A percentile compares a stretch with the other conserved stretches of the same genome.
Evolutionary conservation across 306 rosid genomes (phyloP).

Genomic region (Citrullus amarus): DNA sequence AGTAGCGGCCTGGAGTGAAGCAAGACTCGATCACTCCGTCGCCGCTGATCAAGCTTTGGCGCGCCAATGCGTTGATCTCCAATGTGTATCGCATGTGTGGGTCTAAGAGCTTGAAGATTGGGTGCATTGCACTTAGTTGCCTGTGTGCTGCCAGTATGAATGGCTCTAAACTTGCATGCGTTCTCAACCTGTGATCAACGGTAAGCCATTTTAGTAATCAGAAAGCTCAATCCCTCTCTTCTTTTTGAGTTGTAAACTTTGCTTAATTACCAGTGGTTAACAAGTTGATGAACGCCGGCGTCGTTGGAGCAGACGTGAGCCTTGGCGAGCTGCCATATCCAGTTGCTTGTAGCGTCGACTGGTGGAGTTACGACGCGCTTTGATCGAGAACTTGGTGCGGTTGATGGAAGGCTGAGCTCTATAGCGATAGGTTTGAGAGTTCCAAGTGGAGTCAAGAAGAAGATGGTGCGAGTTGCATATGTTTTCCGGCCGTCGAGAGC

Average conservation of each 20-base stretch:
- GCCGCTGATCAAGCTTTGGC: constrained; percentile 52
- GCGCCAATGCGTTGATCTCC: constrained; percentile 73
- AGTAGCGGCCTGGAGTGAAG: constrained; percentile 85
- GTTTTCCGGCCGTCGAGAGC: constrained; percentile 83
- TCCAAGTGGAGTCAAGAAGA: constrained; percentile 47
- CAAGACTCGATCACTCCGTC: constrained; percentile 71
- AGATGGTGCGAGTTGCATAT: constrained; percentile 76
- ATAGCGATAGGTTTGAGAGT: constrained; percentile 83
- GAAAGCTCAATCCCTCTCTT: not conserved
- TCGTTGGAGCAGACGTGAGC: constrained; percentile 84
- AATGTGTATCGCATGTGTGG: constrained; percentile 95
- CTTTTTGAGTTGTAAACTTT: not conserved
- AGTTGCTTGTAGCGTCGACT: constrained; percentile 61
- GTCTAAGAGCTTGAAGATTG: constrained; percentile 70
- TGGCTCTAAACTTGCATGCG: constrained; percentile 73
- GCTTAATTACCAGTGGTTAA: constrained; percentile 62
- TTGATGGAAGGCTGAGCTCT: constrained; percentile 74
- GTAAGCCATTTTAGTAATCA: not conserved
- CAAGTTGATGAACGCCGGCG: constrained; percentile 93
- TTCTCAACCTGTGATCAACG: constrained; percentile 49
- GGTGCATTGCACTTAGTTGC: constrained; percentile 89
- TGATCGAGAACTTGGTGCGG: constrained; percentile 39
- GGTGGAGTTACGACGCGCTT: constrained; percentile 67
- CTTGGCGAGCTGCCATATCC: constrained; percentile 94
- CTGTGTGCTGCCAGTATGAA: constrained; percentile 81